Evolutionary conservation across 805 yeast species (phyloP).

Genomic region (Yamadazyma philogaea): DNA sequence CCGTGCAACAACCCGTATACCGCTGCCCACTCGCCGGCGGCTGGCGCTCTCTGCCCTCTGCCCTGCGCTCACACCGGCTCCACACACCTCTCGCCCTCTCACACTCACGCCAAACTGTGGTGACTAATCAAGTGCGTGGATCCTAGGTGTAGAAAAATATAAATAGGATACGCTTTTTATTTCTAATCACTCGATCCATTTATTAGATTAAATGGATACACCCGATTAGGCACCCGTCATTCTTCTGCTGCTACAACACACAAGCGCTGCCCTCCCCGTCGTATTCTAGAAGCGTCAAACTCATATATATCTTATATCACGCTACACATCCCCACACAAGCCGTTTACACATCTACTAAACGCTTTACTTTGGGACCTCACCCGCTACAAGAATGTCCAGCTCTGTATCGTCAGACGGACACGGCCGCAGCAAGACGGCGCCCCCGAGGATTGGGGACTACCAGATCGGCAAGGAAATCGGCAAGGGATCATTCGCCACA

Average conservation of each 20-base stretch:
- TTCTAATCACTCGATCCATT: background rate
- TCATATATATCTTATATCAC: background rate
- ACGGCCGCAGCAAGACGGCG: background rate
- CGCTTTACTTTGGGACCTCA: too few relatives aligned
- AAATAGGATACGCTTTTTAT: slow-evolving; percentile 1
- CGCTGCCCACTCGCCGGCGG: too few relatives aligned
- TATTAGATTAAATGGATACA: slow-evolving; percentile 5
- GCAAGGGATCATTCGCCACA: slow-evolving; percentile 93
- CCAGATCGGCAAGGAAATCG: slow-evolving; percentile 77
- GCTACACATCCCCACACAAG: background rate
- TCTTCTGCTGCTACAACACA: background rate
- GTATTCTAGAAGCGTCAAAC: background rate
- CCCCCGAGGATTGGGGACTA: slow-evolving; percentile 41
- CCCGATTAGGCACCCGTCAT: background rate
- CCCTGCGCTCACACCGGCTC: too few relatives aligned
- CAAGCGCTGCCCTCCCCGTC: background rate
- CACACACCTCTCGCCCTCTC: background rate
- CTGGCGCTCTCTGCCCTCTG: too few relatives aligned
- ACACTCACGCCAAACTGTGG: background rate
- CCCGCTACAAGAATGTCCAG: slow-evolving; percentile 5
- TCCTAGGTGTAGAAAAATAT: slow-evolving; percentile 1
- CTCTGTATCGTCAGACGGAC: slow-evolving; percentile 6
- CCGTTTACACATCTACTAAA: background rate
- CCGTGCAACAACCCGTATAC: too few relatives aligned
- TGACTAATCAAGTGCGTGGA: slow-evolving; percentile 3